Percentiles rank a stretch among this genome's conserved stretches.
Conservation (phyloP, 495 filamentous ascomycete species). For the Xylaria sp. region DNA sequence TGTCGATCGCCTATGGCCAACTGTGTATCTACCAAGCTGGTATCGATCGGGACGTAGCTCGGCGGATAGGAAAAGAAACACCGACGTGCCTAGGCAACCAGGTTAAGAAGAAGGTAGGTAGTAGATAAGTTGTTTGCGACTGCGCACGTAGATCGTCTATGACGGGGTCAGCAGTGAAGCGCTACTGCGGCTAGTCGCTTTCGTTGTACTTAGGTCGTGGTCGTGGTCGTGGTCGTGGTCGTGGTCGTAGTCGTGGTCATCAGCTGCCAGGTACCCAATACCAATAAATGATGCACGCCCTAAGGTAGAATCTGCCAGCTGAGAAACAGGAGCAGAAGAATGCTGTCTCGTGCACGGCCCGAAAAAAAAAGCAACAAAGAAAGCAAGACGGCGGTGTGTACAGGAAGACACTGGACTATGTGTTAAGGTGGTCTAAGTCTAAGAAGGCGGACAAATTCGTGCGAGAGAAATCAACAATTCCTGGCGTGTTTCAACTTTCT, state of each 20-base stretch:
- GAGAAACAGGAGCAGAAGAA: not conserved
- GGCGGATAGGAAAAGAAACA: not conserved
- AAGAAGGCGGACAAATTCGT: conserved; percentile 6
- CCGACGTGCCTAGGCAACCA: no score
- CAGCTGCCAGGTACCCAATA: conserved; percentile 14
- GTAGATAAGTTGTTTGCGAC: conserved; percentile 6
- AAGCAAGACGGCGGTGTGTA: not conserved
- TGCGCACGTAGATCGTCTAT: not conserved
- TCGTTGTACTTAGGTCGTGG: conserved; percentile 3
- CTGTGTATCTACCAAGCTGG: not conserved
- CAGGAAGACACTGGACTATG: not conserved
- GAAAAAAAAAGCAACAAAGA: conserved; percentile 4
- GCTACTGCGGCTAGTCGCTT: not conserved
- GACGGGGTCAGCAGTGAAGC: not conserved
- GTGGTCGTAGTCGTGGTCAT: not conserved
- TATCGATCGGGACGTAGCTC: conserved; percentile 11
- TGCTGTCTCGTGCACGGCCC: not conserved
- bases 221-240: conserved; percentile 1
- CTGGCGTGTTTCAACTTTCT: conserved; percentile 27
- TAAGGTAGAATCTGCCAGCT: not conserved
- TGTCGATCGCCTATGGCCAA: conserved; percentile 8
- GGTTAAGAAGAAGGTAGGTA: no score
- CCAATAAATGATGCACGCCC: conserved; percentile 2
- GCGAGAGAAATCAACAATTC: conserved; percentile 12
- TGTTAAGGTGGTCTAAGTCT: not conserved